Percentiles rank a stretch among this genome's conserved stretches.
Evolutionary conservation across 306 rosid species (phyloP).

Genomic region (Vigna nakashimae): DNA sequence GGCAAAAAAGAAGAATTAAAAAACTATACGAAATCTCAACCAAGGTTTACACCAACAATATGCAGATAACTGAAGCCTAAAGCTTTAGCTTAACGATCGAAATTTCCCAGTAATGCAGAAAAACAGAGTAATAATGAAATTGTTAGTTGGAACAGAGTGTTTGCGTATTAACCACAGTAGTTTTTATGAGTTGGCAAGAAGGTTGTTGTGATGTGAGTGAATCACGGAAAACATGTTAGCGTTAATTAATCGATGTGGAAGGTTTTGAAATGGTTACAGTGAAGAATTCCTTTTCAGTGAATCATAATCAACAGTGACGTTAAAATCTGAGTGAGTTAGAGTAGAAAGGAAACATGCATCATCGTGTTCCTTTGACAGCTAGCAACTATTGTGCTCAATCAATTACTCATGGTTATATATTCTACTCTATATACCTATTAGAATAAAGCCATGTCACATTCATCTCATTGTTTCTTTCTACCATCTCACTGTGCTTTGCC

Average conservation of each 20-base stretch:
- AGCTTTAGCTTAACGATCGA: not conserved
- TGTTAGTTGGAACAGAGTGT: not conserved
- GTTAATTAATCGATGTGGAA: not conserved
- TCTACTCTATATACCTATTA: not conserved
- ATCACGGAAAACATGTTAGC: not conserved
- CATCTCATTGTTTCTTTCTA: not conserved
- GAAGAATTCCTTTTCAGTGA: not conserved
- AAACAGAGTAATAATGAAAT: not conserved
- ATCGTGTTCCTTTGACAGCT: not conserved
- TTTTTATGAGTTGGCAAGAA: not conserved
- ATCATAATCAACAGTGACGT: not conserved
- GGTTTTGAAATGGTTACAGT: not conserved
- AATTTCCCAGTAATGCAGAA: constrained; percentile 6
- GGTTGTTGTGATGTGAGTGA: not conserved
- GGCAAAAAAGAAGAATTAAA: not conserved
- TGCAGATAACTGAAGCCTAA: not conserved
- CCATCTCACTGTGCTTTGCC: not conserved
- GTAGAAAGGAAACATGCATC: not conserved
- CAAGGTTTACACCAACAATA: not conserved
- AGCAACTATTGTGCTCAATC: not conserved
- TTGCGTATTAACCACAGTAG: not conserved
- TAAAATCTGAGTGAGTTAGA: not conserved
- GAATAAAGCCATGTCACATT: not conserved
- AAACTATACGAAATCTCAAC: not conserved
- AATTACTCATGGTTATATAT: not conserved